Conservation (phyloP, 305 asterid genomes). For the Solanum hybrid region DNA sequence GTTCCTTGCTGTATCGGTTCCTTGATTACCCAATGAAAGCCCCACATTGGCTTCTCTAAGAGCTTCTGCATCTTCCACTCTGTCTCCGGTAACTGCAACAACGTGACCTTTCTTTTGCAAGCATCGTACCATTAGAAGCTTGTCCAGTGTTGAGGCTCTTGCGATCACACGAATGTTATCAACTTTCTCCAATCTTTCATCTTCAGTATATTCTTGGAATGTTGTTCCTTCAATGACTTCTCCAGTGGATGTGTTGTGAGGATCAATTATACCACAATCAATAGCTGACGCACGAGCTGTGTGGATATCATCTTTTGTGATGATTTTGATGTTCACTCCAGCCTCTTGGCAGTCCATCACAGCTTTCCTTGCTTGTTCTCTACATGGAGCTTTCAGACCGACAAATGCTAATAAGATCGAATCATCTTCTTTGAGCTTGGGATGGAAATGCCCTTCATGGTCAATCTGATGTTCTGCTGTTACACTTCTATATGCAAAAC, state of each 20-base stretch:
- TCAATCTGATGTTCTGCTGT: neutral
- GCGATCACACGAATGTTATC: constrained; percentile 12
- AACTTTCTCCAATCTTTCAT: constrained; percentile 16
- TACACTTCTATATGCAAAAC: constrained; percentile 13
- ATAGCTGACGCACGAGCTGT: constrained; percentile 18
- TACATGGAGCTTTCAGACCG: constrained; percentile 12
- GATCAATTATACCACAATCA: constrained; percentile 20
- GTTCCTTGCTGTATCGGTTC: constrained; percentile 13
- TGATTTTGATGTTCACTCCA: constrained; percentile 13
- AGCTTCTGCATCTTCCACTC: constrained; percentile 11
- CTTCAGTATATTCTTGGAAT: constrained; percentile 13
- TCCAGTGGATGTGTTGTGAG: neutral
- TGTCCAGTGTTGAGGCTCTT: constrained; percentile 12
- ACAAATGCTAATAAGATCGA: constrained; percentile 10
- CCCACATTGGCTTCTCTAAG: constrained; percentile 26
- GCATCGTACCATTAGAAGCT: constrained; percentile 13
- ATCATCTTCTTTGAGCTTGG: constrained; percentile 9
- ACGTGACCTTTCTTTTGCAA: constrained; percentile 21
- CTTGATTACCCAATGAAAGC: constrained; percentile 20
- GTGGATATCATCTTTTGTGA: constrained; percentile 12
- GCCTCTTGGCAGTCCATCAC: constrained; percentile 13
- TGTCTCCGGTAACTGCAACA: constrained; percentile 29
- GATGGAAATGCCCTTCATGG: neutral
- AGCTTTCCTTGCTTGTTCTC: constrained; percentile 8
- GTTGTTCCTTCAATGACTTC: constrained; percentile 13